Evolutionary conservation across 345 rosid genomes (phyloP), one percentile per base, ranked within the genome.

Genomic region (Erucastrum elatum): DNA sequence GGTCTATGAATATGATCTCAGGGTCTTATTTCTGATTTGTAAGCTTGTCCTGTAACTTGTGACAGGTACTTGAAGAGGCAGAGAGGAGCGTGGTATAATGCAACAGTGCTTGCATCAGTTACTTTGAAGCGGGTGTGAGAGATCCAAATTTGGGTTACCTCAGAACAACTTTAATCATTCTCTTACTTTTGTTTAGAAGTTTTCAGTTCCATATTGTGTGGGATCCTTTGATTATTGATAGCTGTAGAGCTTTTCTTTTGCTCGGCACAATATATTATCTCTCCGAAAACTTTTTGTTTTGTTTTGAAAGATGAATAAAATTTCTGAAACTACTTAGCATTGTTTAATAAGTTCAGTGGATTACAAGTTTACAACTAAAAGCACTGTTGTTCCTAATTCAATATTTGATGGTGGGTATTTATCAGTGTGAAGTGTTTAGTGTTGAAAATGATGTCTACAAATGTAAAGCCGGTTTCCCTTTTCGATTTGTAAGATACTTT

Each of bases 1-100:
- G 79, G 29, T 58, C 4, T 30, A 29, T 68, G 51, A 68, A 49
- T 15, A 15, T 56, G 59, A 2, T 21, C 8, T 63, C 5, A 21
- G 53, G 16, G 62, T 31, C 27, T 46, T 46, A 13, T 49, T 37
- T n/a, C 74, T 64, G 64, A 70, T 53, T 35, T 26, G 41, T 77
- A 46, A 6, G 21, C 0, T 26, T 70, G 33, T 13, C 26, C 64
- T 70, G 26, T 4, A 53, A 77, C 9, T 66, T 72, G 77, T 16
- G 21, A 49, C 55, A 78, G 82, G 77, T 37, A 78, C 77, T 78
- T 72, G 72, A 72, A 78, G 68, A 39, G 72, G 10, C 51, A 27
- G 21, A 27, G 21, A 11, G 27, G 61, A 72, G 30, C 31, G 35
- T 8, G 41, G 41, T 13, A 17, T 55, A 37, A 58, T 25, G 30